Percentiles rank a stretch among this genome's conserved stretches.
Evolutionary conservation across 2,329 filamentous ascomycete genomes (phyloP).

Genomic region (Diaporthe helianthi): DNA sequence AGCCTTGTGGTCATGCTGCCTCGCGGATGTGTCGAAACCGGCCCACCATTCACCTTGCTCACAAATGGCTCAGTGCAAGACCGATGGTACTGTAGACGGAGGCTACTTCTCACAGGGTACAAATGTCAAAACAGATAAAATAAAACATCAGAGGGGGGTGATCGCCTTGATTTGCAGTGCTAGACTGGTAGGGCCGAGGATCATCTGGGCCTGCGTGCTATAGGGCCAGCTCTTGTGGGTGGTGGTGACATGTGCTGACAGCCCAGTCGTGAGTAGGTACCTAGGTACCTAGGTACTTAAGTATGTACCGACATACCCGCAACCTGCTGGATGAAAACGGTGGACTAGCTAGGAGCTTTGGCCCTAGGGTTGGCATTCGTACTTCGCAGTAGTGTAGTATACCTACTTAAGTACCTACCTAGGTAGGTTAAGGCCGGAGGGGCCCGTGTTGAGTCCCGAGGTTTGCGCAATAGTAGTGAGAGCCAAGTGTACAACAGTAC

Average conservation of each 20-base stretch:
- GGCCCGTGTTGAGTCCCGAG: background rate
- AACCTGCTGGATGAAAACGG: background rate
- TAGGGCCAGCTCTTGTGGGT: background rate
- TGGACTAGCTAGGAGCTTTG: background rate
- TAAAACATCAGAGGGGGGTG: background rate
- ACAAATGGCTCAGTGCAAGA: background rate
- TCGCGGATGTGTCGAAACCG: background rate
- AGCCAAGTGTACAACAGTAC: background rate
- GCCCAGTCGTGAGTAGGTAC: too few relatives aligned
- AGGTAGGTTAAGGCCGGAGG: background rate
- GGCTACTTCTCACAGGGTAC: background rate
- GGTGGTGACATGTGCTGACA: background rate
- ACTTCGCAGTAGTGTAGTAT: conserved; percentile 6
- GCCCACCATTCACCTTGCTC: background rate
- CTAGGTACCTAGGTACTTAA: too few relatives aligned
- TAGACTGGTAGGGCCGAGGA: conserved; percentile 12
- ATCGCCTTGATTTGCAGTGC: background rate
- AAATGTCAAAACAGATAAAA: background rate
- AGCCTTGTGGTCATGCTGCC: background rate
- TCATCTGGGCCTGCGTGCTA: background rate
- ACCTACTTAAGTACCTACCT: too few relatives aligned
- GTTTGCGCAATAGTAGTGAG: background rate
- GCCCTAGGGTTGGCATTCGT: background rate
- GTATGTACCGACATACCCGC: background rate
- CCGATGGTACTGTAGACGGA: conserved; percentile 23